Percentiles rank a stretch among this genome's conserved stretches.
Conservation (phyloP, 192 early-diverging fungal species). For the Rhizoclosmatium sp. region DNA sequence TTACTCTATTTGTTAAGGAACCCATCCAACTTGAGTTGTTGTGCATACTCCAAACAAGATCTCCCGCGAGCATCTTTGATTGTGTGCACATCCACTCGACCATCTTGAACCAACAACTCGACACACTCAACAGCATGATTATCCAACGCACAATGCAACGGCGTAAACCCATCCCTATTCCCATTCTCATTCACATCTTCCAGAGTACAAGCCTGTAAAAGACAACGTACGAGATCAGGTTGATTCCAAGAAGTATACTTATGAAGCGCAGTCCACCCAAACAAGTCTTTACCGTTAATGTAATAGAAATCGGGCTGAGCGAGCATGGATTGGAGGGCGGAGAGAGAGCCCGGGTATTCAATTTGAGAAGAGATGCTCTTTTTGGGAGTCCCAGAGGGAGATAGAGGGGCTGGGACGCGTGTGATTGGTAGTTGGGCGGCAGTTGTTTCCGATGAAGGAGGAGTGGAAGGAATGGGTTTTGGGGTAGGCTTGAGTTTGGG, state of each 20-base stretch:
- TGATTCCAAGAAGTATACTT: conserved; percentile 27
- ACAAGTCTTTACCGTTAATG: conserved; percentile 11
- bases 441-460: background rate
- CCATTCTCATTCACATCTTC: background rate
- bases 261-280: conserved; percentile 25
- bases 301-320: background rate
- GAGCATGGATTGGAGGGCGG: background rate
- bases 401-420: background rate
- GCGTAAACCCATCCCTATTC: conserved; percentile 12
- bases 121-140: background rate
- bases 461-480: background rate
- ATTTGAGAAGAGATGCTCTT: conserved; percentile 11
- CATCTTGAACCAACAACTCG: background rate
- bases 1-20: too few species aligned
- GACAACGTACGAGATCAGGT: background rate
- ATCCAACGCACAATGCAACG: conserved; percentile 21
- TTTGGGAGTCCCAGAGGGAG: background rate
- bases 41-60: background rate
- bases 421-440: background rate
- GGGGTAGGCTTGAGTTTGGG: background rate
- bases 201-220: background rate
- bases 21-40: background rate
- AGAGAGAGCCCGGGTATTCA: conserved; percentile 10
- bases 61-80: background rate
- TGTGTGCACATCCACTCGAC: background rate